phyloP scores from a whole-genome alignment of 148 eudicot species.

The Chenopodium suecicum region DNA sequence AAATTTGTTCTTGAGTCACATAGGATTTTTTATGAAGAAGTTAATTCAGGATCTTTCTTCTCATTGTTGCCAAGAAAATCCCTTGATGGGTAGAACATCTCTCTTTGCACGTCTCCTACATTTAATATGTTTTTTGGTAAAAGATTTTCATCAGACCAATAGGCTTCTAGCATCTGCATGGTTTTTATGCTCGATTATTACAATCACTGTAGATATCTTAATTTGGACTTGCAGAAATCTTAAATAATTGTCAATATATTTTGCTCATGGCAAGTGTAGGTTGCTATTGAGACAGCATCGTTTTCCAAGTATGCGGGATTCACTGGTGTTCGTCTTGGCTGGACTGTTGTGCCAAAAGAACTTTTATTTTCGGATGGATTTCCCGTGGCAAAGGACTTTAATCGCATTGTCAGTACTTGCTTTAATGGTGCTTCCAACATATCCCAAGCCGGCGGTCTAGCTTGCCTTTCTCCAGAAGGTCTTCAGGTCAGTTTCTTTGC shows the following conservation, averaged over 20 bases:
- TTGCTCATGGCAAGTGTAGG: conserved; percentile 39
- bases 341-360: conserved; percentile 85
- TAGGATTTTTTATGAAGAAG: neutral
- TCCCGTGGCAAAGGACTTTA: conserved; percentile 86
- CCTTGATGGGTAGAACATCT: neutral
- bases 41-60: neutral
- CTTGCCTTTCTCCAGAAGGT: conserved; percentile 83
- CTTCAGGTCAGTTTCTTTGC: conserved; percentile 51
- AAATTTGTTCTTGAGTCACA: no score
- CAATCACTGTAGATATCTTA: neutral
- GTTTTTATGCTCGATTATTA: neutral
- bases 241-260: neutral
- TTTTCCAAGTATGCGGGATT: conserved; percentile 96
- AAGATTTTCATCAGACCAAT: neutral
- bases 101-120: neutral
- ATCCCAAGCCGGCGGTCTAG: conserved; percentile 88
- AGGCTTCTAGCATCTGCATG: neutral
- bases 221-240: neutral
- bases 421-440: conserved; percentile 96
- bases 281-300: conserved; percentile 85
- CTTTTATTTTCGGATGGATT: conserved; percentile 80
- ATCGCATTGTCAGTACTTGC: conserved; percentile 80
- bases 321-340: conserved; percentile 93
- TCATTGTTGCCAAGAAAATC: neutral
- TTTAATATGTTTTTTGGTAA: neutral